Percentiles rank a stretch among this genome's conserved stretches.
Evolutionary conservation across 345 rosid genomes (phyloP).

Genomic region (Boechera divaricarpa): DNA sequence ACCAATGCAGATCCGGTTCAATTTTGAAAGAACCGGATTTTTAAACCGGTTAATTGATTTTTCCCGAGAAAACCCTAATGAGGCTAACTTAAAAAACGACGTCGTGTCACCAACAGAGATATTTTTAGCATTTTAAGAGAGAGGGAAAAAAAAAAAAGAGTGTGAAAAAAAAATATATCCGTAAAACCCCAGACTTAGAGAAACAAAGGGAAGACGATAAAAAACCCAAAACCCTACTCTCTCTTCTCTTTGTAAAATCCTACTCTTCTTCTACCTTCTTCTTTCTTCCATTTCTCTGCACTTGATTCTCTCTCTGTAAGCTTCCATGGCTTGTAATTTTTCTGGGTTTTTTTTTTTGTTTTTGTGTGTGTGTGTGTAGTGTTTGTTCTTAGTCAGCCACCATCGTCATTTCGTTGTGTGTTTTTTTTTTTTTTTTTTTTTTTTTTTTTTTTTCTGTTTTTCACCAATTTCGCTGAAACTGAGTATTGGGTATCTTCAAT

Average conservation of each 20-base stretch:
- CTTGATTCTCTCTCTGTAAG: constrained; percentile 29
- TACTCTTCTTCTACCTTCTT: constrained; percentile 19
- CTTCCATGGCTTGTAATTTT: not conserved
- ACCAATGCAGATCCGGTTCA: constrained; percentile 9
- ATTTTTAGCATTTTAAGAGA: constrained; percentile 1
- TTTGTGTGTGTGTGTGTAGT: not conserved
- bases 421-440: not conserved
- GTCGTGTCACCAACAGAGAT: constrained; percentile 18
- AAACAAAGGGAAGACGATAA: constrained; percentile 35
- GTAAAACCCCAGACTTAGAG: constrained; percentile 63
- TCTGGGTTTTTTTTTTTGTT: not conserved
- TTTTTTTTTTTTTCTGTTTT: not conserved
- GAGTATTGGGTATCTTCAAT: constrained; percentile 8
- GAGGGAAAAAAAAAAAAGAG: constrained; percentile 8
- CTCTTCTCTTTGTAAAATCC: constrained; percentile 28
- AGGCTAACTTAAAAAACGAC: constrained; percentile 5
- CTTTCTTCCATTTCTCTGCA: constrained; percentile 29
- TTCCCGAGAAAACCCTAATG: constrained; percentile 34
- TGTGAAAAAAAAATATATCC: constrained; percentile 32
- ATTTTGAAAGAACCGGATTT: not conserved
- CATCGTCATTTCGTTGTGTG: constrained; percentile 11
- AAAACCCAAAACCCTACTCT: constrained; percentile 44
- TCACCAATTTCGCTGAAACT: constrained; percentile 23
- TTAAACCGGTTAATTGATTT: not conserved
- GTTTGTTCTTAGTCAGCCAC: constrained; percentile 4